Base-by-base conservation (phyloP, 1,284 basidiomycete genomes). In the Ustilago cynodontis region DNA sequence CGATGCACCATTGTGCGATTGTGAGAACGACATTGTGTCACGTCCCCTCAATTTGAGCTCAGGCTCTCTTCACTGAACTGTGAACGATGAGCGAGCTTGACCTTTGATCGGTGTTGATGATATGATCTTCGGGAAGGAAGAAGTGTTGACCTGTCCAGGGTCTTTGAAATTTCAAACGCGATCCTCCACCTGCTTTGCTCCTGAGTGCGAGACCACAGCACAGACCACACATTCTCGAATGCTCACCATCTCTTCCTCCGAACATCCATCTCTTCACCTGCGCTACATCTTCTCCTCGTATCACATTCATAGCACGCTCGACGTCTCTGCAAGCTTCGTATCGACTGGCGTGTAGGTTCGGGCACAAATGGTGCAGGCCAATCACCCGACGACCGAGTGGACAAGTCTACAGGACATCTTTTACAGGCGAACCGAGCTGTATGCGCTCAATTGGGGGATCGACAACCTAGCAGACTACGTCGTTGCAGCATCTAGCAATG, bases 401-500 rank as follows among this genome's bases (percentile, higher is more conserved):
- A 71, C 80, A 35, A 71, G 71, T 35, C 71, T 85, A 18, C 80
- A 81, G 33, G 73, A 81, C 49, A 85, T 85, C 57, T 87, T 83
- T 75, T 90, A 89, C 75, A 87, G 89, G 41, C 88, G 92, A 59
- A 91, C 94, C 68, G 92, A 93, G 77, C 88, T 95, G 20, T 99
- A 98, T 86, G 90, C 91, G 3, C 91, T 95, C 74, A 88, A 90
- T 16, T 95, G 93, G 85, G 92, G 92, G 78, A 87, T 94, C 8
- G 91, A 91, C 14, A 90, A 93, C 83, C 87, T 99, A 28, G 89
- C 89, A 49, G 93, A 96, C 86, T 94, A 92, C 85, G 88, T 93
- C 54, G 87, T 95, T 37, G 91, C 93, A 29, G 93, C 92, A 22
- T 94, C 93, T 82, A 90, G 90, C 59, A 92, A 93, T 86, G 94